A percentile compares a stretch with the other conserved stretches of the same genome.
These are phyloP conservation scores for Yamadazyma nakazawae DNA, from an alignment of 805 yeast species.

Conservation along the genomic window DNA sequence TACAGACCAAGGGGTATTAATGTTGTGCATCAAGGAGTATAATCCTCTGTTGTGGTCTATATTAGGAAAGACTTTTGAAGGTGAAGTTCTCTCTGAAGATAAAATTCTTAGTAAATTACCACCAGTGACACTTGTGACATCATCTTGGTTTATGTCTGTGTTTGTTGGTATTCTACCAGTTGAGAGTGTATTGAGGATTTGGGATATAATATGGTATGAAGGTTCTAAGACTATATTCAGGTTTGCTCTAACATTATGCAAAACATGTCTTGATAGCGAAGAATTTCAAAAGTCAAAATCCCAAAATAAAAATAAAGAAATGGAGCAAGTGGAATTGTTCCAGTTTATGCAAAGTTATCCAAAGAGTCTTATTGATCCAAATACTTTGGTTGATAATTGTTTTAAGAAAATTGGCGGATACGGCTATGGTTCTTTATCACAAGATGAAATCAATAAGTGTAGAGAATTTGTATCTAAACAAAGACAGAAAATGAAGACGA, in stretches of 20 bases:
- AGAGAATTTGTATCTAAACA: slow-evolving; percentile 72
- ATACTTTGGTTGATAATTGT: slow-evolving; percentile 65
- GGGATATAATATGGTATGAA: slow-evolving; percentile 95
- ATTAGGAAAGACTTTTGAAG: slow-evolving; percentile 40
- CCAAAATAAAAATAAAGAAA: slow-evolving; percentile 23
- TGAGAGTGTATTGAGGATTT: slow-evolving; percentile 80
- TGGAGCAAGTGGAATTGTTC: slow-evolving; percentile 54
- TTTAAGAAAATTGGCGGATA: slow-evolving; percentile 67
- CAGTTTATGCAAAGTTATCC: slow-evolving; percentile 86
- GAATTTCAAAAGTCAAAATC: slow-evolving; percentile 38
- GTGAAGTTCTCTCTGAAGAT: slow-evolving; percentile 37
- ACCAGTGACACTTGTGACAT: slow-evolving; percentile 88
- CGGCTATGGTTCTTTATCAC: slow-evolving; percentile 69
- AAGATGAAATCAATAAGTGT: slow-evolving; percentile 77
- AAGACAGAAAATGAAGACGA: slow-evolving; percentile 38
- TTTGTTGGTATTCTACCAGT: slow-evolving; percentile 88
- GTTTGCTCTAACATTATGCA: slow-evolving; percentile 74
- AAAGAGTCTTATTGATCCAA: slow-evolving; percentile 64
- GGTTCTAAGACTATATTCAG: slow-evolving; percentile 85
- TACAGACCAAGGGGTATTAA: slow-evolving; percentile 89
- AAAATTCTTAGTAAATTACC: slow-evolving; percentile 74
- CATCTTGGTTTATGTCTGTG: slow-evolving; percentile 98
- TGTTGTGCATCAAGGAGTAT: slow-evolving; percentile 81
- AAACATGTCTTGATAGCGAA: slow-evolving; percentile 61
- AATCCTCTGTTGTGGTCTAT: slow-evolving; percentile 76